Evolutionary conservation across 1,284 basidiomycete species (phyloP), one percentile per base, ranked within the genome.

Genomic region (Apiotrichum siamense): DNA sequence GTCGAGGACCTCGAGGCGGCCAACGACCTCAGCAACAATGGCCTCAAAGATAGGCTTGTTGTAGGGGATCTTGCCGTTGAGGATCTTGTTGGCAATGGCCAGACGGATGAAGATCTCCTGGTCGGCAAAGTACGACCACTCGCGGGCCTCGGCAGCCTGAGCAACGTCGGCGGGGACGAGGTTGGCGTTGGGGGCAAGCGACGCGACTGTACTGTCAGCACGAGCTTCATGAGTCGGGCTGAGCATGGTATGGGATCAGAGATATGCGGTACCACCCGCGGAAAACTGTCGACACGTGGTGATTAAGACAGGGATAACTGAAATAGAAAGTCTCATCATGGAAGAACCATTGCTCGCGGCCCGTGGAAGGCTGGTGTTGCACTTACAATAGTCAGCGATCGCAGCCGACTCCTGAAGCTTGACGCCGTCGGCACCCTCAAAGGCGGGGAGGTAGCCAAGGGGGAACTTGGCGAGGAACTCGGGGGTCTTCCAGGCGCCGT

Each of bases 331-430:
- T 56, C 72, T 77, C 77, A 74, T 78, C 73, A 65, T 70, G 44
- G 52, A 57, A 66, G 49, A 37, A 36, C 20, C 31, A 49, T n/a
- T n/a, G n/a, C n/a, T n/a, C n/a, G n/a, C n/a, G n/a, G n/a, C n/a
- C n/a, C n/a, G n/a, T n/a, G n/a, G n/a, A n/a, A n/a, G n/a, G n/a
- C n/a, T n/a, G n/a, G n/a, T 2, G 33, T 17, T 27, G 62, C 50
- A 85, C 92, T 83, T 76, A 97, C 93, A 66, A 77, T 96, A 93
- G 60, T 83, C 84, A 47, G 88, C 85, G 72, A 97, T 91, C 52
- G 90, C 84, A 55, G 77, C 74, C 50, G 80, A 79, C 79, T 96
- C 93, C 64, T 83, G 81, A 57, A 97, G 77, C 79, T 90, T 83
- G 49, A 67, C 61, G 55, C 90, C 91, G 72, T 94, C 84, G 38